phyloP scores from a whole-genome alignment of 2,329 filamentous ascomycete genomes.

The Talaromyces sp. region DNA sequence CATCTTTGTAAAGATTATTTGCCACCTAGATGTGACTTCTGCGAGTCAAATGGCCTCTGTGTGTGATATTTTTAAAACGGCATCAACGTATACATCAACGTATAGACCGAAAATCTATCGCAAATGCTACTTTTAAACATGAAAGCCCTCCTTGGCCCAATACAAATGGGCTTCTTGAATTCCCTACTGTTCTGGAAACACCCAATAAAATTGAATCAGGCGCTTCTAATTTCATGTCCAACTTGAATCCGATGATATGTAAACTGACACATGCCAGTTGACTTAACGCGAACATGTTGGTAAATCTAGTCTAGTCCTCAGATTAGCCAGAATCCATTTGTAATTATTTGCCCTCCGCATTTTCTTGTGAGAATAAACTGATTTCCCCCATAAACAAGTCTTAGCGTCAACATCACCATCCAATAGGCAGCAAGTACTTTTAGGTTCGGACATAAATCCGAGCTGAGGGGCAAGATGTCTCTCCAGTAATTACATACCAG shows the following conservation, averaged over 20 bases:
- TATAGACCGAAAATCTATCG: neutral
- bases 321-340: neutral
- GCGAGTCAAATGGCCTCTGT: neutral
- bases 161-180: neutral
- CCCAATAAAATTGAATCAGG: neutral
- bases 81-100: neutral
- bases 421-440: neutral
- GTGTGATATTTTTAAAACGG: neutral
- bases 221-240: too few relatives aligned
- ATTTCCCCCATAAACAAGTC: too few relatives aligned
- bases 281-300: neutral
- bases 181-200: neutral
- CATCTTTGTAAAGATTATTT: neutral
- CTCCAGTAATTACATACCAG: neutral
- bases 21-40: neutral
- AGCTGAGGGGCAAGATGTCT: neutral
- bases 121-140: neutral
- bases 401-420: neutral
- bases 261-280: neutral
- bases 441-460: neutral
- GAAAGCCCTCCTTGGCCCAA: neutral
- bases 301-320: neutral
- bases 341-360: neutral
- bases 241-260: too few relatives aligned
- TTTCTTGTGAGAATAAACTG: neutral